A percentile compares a stretch with the other conserved stretches of the same genome.
phyloP scores from a whole-genome alignment of 1,284 basidiomycete species.

The Leccinum subrobustum region DNA sequence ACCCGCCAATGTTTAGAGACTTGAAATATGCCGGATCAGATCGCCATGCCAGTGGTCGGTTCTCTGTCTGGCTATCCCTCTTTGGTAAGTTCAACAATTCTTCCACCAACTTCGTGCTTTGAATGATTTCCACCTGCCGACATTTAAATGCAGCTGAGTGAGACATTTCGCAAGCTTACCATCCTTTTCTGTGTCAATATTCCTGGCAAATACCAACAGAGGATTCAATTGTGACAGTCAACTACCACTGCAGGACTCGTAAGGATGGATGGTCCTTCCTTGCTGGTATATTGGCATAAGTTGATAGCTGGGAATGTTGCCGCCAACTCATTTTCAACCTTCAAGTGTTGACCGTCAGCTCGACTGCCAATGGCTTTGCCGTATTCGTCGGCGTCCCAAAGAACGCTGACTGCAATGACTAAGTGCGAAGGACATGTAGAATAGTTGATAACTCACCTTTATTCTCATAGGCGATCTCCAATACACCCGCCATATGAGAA shows the following conservation, averaged over 20 bases:
- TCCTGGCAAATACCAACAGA: not conserved
- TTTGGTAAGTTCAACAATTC: not conserved
- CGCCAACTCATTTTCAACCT: not conserved
- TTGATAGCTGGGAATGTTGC: not conserved
- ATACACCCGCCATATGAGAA: no score
- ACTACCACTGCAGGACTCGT: not conserved
- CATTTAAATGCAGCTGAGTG: no score
- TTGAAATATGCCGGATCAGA: not conserved
- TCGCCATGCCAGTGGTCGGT: no score
- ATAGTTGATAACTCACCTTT: not conserved
- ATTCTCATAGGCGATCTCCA: not conserved
- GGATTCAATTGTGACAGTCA: not conserved
- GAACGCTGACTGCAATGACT: not conserved
- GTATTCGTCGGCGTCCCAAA: not conserved
- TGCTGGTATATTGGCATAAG: no score
- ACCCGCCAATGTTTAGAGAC: no score
- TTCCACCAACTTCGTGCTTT: not conserved
- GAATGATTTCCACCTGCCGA: not conserved
- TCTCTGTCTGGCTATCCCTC: no score
- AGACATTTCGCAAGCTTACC: not conserved
- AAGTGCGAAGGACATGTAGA: not conserved
- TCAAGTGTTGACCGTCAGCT: not conserved
- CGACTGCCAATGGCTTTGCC: not conserved
- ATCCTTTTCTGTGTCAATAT: not conserved
- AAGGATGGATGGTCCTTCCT: not conserved